Percentiles rank a stretch among this genome's conserved stretches.
phyloP scores from a whole-genome alignment of 2,329 filamentous ascomycete species.

The Beauveria asiatica region DNA sequence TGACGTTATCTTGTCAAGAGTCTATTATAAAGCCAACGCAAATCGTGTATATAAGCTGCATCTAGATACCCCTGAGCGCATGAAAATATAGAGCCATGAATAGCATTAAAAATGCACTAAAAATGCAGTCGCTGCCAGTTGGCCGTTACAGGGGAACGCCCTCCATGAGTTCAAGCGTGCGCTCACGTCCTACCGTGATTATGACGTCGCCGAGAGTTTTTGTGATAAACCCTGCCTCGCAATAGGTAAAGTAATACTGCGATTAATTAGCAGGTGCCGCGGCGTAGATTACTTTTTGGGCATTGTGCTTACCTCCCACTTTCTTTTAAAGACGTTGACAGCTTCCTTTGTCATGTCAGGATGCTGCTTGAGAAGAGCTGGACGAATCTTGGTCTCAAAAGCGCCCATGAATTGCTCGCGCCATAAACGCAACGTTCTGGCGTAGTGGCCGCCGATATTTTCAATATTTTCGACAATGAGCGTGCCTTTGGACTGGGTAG shows the following conservation, averaged over 20 bases:
- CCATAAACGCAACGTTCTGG: conserved; percentile 61
- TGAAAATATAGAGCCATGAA: not conserved
- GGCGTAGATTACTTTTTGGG: too few species aligned
- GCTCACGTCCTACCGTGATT: conserved; percentile 59
- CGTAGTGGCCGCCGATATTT: conserved; percentile 68
- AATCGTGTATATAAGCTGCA: conserved; percentile 8
- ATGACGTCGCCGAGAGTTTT: conserved; percentile 67
- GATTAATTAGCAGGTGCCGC: not conserved
- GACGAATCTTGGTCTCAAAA: conserved; percentile 52
- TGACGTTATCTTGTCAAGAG: not conserved
- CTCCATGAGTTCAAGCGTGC: conserved; percentile 60
- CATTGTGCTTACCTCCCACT: conserved; percentile 53
- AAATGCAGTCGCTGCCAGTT: not conserved
- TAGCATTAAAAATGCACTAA: not conserved
- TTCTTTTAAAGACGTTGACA: conserved; percentile 58
- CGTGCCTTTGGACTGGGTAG: conserved; percentile 48
- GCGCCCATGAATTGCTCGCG: conserved; percentile 54
- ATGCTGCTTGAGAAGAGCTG: conserved; percentile 51
- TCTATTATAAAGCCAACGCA: not conserved
- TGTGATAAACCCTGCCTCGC: conserved; percentile 63
- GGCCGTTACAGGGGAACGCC: conserved; percentile 50
- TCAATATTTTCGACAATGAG: conserved; percentile 59
- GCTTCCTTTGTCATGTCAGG: conserved; percentile 50
- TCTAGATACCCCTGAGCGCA: conserved; percentile 5
- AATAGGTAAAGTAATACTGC: conserved; percentile 68